Evolutionary conservation across 441 rosid species (phyloP).

Genomic region (Jatropha multifida): DNA sequence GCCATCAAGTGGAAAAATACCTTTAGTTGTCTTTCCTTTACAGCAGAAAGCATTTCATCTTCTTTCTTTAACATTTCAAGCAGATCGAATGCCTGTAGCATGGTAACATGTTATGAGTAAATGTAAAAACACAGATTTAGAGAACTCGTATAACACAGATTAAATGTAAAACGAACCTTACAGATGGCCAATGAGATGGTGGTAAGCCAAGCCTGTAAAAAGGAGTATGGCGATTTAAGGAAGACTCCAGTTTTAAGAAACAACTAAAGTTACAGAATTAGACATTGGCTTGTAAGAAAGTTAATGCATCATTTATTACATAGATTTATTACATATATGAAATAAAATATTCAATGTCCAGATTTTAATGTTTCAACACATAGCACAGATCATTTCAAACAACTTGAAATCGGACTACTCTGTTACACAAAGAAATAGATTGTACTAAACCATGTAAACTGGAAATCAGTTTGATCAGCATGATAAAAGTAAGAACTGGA

Average conservation of each 20-base stretch:
- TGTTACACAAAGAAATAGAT: background rate
- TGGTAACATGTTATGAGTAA: background rate
- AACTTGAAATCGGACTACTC: background rate
- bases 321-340: too few relatives aligned
- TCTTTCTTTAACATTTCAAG: slow-evolving; percentile 84
- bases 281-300: background rate
- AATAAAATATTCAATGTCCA: background rate
- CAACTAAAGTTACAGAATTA: background rate
- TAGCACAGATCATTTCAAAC: background rate
- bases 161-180: slow-evolving; percentile 57
- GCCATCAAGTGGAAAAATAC: slow-evolving; percentile 32
- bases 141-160: slow-evolving; percentile 9
- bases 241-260: background rate
- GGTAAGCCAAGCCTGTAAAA: slow-evolving; percentile 84
- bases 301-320: background rate
- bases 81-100: slow-evolving; percentile 68
- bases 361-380: background rate
- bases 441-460: background rate
- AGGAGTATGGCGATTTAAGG: background rate
- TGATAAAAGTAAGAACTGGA: background rate
- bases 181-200: slow-evolving; percentile 64
- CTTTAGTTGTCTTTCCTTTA: slow-evolving; percentile 71
- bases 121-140: background rate
- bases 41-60: slow-evolving; percentile 85
- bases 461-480: background rate